Base-by-base conservation (phyloP, 1,284 basidiomycete genomes). In the Cutaneotrichosporon sp. region DNA sequence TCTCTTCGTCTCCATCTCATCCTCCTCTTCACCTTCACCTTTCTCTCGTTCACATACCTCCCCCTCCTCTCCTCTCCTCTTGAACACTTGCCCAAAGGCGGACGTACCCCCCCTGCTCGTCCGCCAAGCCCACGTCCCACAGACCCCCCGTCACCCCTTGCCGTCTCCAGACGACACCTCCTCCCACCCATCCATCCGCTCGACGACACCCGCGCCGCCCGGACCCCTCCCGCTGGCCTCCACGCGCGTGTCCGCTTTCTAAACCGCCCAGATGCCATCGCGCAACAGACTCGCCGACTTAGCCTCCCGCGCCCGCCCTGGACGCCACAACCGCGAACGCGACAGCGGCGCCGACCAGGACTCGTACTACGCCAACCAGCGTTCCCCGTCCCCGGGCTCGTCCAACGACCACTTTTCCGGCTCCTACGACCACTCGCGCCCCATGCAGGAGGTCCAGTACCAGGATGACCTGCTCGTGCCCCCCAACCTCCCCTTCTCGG, bases 401-500 rank as follows among this genome's bases (percentile, higher is more conserved):
- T 55, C 52, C 29, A 54, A 54, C 56, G 53, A 57, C 14, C 18
- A 27, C 14, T 24, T 22, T 16, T 31, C 42, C 50, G 46, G 34
- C 45, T 65, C 62, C 20, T 66, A 62, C 29, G 60, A 63, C 43
- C 43, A 58, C 31, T 60, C 65, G 56, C 60, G 59, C 10, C 59
- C 58, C 34, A 60, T 57, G 54, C 65, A 71, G 52, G 59, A 67
- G 27, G 70, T 72, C 27, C 58, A 60, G 47, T 72, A 72, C 62
- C 53, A 53, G 24, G 70, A 69, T 50, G 67, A 67, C 55, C 63
- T 70, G 5, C 64, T 72, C 45, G 58, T 72, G 33, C 70, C 70
- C 9, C 70, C 70, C 34, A 67, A 64, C 49, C 67, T 68, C 27
- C 70, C 70, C 34, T 72, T 72, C 56, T 63, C 61, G 5, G 65